Base-by-base conservation (phyloP, 2,329 filamentous ascomycete species). In the Aquanectria penicillioides region DNA sequence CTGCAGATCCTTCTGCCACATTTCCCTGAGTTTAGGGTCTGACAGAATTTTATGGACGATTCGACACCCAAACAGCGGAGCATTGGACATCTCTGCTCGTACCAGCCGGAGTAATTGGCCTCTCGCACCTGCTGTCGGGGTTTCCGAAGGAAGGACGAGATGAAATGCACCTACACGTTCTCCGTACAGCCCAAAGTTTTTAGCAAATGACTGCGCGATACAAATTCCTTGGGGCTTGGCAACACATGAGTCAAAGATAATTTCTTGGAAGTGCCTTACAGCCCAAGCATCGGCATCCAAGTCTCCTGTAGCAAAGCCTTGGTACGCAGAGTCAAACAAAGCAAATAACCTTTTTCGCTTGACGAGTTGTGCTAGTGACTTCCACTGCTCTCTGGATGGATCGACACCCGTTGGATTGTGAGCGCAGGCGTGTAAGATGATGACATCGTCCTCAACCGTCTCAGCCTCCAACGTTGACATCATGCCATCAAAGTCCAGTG, bases 381-480 rank as follows among this genome's bases (percentile, higher is more conserved):
- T 46, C 76, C 75, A 78, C 59, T 78, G 73, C 5, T 72, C 70
- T 29, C 61, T 64, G 1, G 69, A 66, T 1, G 69, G 71, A 52
- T 79, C 76, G 2, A 73, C 41, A 7, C 77, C 77, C 0, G 75
- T 77, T 2, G 75, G 76, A 38, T 79, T 78, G 48, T 79, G 77
- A 17, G 73, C 73, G 41, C 73, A 77, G 4, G 71, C 73, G 33
- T 78, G 76, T 5, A 78, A 64, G 6, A 78, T 46, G n/a, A 78
- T 55, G 12, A 75, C 67, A 37, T 76, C 74, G 11, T 71, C 71
- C 5, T 57, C 23, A 9, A 59, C 38, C 1, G 74, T 68, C 4
- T 70, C 55, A 5, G 25, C 31, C 6, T 66, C 56, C 10, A 78
- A 61, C 0, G 65, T 64, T 0, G 34, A 22, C 4, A 69, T 58